phyloP scores from a whole-genome alignment of 2,329 filamentous ascomycete genomes.

The Colletotrichum horii region DNA sequence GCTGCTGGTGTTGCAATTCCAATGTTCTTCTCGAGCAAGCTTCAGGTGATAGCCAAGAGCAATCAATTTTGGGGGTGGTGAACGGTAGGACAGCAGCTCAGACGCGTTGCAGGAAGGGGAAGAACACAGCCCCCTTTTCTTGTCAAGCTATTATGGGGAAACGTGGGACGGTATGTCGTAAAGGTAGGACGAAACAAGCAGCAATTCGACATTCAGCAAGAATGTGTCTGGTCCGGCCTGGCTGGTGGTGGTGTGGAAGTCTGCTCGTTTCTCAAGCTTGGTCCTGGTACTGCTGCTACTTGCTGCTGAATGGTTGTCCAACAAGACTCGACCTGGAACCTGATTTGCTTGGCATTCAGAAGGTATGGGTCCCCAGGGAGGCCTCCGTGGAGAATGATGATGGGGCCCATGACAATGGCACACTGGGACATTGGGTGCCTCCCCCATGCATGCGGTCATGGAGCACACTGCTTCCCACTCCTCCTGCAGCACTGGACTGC shows the following conservation, averaged over 20 bases:
- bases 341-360: neutral
- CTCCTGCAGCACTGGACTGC: neutral
- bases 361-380: neutral
- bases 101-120: neutral
- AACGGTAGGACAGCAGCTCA: neutral
- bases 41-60: constrained; percentile 4
- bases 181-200: constrained; percentile 9
- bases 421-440: neutral
- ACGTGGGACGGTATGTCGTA: constrained; percentile 11
- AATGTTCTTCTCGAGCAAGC: neutral
- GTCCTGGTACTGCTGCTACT: neutral
- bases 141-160: constrained; percentile 15
- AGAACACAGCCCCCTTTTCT: constrained; percentile 22
- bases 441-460: neutral
- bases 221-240: neutral
- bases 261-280: neutral
- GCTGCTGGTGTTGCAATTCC: neutral
- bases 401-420: neutral
- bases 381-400: neutral
- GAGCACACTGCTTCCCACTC: neutral
- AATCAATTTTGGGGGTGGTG: neutral
- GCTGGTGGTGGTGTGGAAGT: neutral
- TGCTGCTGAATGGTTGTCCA: neutral
- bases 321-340: neutral
- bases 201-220: neutral